These are phyloP conservation scores for Dunaliella primolecta DNA, from an alignment of 139 green algal species.

Conservation along the genomic window DNA sequence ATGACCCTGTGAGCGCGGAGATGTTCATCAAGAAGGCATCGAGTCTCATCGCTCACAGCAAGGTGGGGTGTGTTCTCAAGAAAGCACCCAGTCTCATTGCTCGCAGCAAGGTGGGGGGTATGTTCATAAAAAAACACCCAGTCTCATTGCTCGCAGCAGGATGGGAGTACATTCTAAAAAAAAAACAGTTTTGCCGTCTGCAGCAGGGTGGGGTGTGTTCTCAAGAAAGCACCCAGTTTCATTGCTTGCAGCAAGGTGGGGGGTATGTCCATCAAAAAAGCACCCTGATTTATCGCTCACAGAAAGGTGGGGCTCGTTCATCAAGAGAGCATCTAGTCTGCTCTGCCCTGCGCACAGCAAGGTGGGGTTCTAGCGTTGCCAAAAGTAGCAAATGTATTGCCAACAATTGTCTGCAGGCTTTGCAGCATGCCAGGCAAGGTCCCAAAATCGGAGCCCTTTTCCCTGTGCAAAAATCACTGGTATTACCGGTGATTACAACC, in stretches of 20 bases:
- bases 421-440: too few species aligned
- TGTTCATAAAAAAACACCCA: background rate
- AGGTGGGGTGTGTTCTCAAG: conserved; percentile 63
- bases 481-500: too few species aligned
- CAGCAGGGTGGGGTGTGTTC: background rate
- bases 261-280: conserved; percentile 29
- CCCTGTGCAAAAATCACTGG: too few species aligned
- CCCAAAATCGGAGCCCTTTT: too few species aligned
- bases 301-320: too few species aligned
- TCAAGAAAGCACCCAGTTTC: conserved; percentile 87
- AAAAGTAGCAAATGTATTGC: too few species aligned
- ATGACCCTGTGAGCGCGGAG: conserved; percentile 88
- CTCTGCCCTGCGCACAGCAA: conserved; percentile 57
- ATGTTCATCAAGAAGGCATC: conserved; percentile 90
- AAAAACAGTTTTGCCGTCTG: background rate
- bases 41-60: conserved; percentile 69
- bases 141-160: too few species aligned
- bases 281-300: background rate
- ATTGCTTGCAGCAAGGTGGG: conserved; percentile 61
- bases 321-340: conserved; percentile 87
- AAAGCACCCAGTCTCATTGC: conserved; percentile 82
- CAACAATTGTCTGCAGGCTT: too few species aligned
- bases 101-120: conserved; percentile 44
- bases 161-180: too few species aligned
- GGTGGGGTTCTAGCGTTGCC: background rate